phyloP scores from a whole-genome alignment of 148 eudicot genomes.

The Tetragonia tetragonoides region DNA sequence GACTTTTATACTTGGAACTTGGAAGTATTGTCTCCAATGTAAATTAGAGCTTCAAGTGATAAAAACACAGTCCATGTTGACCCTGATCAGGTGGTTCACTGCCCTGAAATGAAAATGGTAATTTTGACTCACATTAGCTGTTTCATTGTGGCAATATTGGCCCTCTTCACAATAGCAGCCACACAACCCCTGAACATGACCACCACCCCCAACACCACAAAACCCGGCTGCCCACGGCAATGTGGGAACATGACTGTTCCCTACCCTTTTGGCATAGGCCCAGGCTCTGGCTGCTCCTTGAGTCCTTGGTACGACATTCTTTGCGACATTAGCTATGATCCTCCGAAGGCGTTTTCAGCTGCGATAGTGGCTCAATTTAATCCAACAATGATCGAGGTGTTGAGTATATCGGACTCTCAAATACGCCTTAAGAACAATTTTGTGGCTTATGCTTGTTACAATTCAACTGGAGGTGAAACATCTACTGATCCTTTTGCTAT shows the following conservation, averaged over 20 bases:
- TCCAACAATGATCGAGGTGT: not conserved
- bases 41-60: too few species aligned
- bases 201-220: slow-evolving; percentile 1
- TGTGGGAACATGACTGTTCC: slow-evolving; percentile 6
- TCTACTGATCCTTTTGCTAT: not conserved
- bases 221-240: not conserved
- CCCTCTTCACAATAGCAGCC: not conserved
- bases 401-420: slow-evolving; percentile 34
- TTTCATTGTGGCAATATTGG: too few species aligned
- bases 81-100: too few species aligned
- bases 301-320: not conserved
- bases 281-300: not conserved
- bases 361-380: too few species aligned
- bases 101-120: too few species aligned
- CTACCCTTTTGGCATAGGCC: slow-evolving; percentile 25
- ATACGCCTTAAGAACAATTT: slow-evolving; percentile 25
- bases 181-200: not conserved
- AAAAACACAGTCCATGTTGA: too few species aligned
- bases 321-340: not conserved
- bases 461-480: not conserved
- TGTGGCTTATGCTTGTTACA: slow-evolving; percentile 30
- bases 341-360: slow-evolving; percentile 6
- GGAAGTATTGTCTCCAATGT: too few species aligned
- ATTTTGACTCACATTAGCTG: too few species aligned
- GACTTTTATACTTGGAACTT: too few species aligned